Percentiles rank a stretch among this genome's conserved stretches.
These are phyloP conservation scores for Termitomyces sp. DNA, from an alignment of 768 basidiomycete genomes.

Conservation along the genomic window DNA sequence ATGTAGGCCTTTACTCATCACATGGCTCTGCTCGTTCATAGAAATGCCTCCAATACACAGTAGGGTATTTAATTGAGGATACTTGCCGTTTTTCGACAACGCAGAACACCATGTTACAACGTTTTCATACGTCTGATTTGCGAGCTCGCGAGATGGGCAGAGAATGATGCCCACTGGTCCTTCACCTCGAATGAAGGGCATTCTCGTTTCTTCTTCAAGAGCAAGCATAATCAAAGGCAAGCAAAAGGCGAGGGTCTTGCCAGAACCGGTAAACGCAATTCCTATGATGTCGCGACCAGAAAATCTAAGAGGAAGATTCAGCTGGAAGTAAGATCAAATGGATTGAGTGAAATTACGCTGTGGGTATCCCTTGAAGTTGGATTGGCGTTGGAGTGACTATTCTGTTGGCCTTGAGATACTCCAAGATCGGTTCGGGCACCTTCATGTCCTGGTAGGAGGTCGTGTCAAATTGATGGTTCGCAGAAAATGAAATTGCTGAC, in stretches of 20 bases:
- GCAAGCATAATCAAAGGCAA: constrained; percentile 97
- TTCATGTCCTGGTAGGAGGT: constrained; percentile 81
- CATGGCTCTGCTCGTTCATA: constrained; percentile 96
- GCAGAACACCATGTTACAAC: constrained; percentile 82
- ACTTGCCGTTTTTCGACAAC: constrained; percentile 73
- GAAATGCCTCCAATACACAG: constrained; percentile 98
- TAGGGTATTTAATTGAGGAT: constrained; percentile 83
- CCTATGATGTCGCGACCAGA: constrained; percentile 97
- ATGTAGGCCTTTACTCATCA: constrained; percentile 87
- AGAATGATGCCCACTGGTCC: constrained; percentile 96
- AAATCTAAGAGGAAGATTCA: constrained; percentile 52
- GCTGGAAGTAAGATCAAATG: not conserved
- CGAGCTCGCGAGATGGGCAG: constrained; percentile 96
- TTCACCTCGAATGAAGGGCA: constrained; percentile 90
- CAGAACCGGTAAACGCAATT: constrained; percentile 98
- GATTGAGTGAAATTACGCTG: constrained; percentile 53
- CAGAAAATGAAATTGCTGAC: constrained; percentile 33
- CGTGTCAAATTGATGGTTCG: constrained; percentile 5
- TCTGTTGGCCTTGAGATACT: constrained; percentile 79
- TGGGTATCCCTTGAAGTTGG: constrained; percentile 94
- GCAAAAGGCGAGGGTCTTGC: constrained; percentile 98
- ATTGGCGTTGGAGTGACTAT: constrained; percentile 92
- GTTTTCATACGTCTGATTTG: constrained; percentile 96
- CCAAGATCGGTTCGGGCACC: constrained; percentile 82
- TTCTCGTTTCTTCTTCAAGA: constrained; percentile 86